Evolutionary conservation across 768 basidiomycete genomes (phyloP).

Genomic region (Agaricus sinodeliciosus): DNA sequence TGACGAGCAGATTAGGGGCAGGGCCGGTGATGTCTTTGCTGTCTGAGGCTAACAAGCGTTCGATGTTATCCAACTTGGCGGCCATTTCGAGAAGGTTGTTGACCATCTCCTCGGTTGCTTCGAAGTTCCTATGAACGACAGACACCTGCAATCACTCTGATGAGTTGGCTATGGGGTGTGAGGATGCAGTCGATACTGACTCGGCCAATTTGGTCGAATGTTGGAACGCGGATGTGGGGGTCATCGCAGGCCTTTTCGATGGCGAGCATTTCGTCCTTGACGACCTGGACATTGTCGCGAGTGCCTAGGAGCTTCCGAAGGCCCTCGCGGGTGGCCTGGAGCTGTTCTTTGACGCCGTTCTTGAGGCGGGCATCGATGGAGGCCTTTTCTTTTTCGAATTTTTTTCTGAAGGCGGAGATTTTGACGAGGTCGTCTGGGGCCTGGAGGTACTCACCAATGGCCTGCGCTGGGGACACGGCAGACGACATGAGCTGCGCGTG

Average conservation of each 20-base stretch:
- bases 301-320: slow-evolving; percentile 76
- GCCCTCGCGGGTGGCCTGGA: slow-evolving; percentile 86
- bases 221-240: slow-evolving; percentile 69
- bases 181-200: slow-evolving; percentile 37
- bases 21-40: slow-evolving; percentile 77
- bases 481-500: slow-evolving; percentile 31
- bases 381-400: slow-evolving; percentile 93
- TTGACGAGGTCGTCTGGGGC: slow-evolving; percentile 92
- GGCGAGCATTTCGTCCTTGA: slow-evolving; percentile 82
- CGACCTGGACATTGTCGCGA: slow-evolving; percentile 66
- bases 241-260: slow-evolving; percentile 74
- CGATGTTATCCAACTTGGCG: slow-evolving; percentile 70
- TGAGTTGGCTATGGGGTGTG: slow-evolving; percentile 1
- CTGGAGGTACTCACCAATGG: slow-evolving; percentile 85
- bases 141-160: slow-evolving; percentile 61
- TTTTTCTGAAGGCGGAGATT: slow-evolving; percentile 83
- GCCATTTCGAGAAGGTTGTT: slow-evolving; percentile 92
- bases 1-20: slow-evolving; percentile 79
- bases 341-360: slow-evolving; percentile 87
- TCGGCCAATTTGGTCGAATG: slow-evolving; percentile 93
- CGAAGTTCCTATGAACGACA: slow-evolving; percentile 90
- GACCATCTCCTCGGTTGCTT: slow-evolving; percentile 94
- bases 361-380: slow-evolving; percentile 89
- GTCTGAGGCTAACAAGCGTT: slow-evolving; percentile 72
- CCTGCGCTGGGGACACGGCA: slow-evolving; percentile 74